phyloP scores from a whole-genome alignment of 331 rosid species.

The Quercus tomentella region DNA sequence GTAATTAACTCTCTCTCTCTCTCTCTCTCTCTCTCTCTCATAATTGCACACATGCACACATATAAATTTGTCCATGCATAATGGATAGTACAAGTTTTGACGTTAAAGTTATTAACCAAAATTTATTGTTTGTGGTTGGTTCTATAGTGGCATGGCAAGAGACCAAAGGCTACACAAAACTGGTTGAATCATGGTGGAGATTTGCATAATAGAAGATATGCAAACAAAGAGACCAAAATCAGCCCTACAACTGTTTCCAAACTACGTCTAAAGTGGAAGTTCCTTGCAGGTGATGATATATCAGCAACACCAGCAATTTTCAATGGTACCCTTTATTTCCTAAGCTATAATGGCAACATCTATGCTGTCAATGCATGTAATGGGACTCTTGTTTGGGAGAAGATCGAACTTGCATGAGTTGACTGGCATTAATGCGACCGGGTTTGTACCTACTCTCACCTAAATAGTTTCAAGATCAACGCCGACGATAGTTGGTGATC shows the following conservation, averaged over 20 bases:
- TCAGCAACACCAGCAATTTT: constrained; percentile 53
- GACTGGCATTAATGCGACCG: constrained; percentile 41
- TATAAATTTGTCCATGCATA: too few relatives aligned
- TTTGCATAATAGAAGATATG: constrained; percentile 51
- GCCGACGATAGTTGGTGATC: constrained; percentile 31
- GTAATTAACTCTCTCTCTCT: too few relatives aligned
- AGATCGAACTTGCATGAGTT: constrained; percentile 37
- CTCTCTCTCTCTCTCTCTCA: too few relatives aligned
- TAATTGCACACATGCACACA: too few relatives aligned
- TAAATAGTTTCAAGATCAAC: constrained; percentile 45
- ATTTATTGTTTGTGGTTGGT: neutral
- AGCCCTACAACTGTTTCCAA: too few relatives aligned
- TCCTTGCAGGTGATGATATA: constrained; percentile 46
- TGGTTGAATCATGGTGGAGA: constrained; percentile 77
- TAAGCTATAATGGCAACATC: constrained; percentile 55
- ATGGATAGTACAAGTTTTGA: too few relatives aligned
- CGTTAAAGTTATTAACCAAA: neutral
- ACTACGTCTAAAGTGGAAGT: constrained; percentile 49
- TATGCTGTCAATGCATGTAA: constrained; percentile 41
- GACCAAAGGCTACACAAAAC: constrained; percentile 5
- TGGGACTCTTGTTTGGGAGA: constrained; percentile 56
- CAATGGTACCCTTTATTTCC: neutral
- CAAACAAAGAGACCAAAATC: constrained; percentile 19
- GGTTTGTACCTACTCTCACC: constrained; percentile 28
- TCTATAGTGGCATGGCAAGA: neutral